Evolutionary conservation across 345 rosid species (phyloP).

Genomic region (Kandelia obovata): DNA sequence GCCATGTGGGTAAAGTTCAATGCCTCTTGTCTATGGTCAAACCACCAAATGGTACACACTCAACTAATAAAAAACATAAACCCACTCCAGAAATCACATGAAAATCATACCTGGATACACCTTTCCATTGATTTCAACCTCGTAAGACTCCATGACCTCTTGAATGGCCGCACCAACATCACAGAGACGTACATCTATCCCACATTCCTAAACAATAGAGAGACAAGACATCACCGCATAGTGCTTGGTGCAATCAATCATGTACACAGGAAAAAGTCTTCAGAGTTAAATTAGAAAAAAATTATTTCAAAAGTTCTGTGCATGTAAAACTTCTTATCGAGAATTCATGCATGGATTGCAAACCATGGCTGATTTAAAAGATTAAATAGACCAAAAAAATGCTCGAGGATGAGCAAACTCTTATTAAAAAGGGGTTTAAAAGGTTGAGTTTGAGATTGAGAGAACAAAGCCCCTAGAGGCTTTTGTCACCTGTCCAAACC

Average conservation of each 20-base stretch:
- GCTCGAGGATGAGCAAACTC: too few species aligned
- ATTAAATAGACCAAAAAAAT: too few species aligned
- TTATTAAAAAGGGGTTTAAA: too few species aligned
- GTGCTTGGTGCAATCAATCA: not conserved
- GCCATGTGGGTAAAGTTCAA: too few species aligned
- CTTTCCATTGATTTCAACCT: conserved; percentile 96
- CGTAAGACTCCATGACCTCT: conserved; percentile 97
- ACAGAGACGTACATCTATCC: conserved; percentile 93
- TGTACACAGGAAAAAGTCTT: not conserved
- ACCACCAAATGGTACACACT: too few species aligned
- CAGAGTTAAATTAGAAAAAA: not conserved
- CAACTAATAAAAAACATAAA: not conserved
- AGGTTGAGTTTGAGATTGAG: too few species aligned
- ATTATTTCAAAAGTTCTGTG: not conserved
- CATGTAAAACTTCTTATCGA: too few species aligned
- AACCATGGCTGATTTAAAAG: too few species aligned
- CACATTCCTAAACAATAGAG: conserved; percentile 64
- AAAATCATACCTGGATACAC: conserved; percentile 70
- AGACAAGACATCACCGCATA: not conserved
- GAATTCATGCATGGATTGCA: not conserved
- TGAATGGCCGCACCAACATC: conserved; percentile 98
- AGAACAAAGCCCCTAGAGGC: too few species aligned
- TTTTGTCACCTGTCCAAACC: too few species aligned
- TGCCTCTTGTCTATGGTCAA: too few species aligned
- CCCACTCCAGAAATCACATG: not conserved